Base-by-base conservation (phyloP, 2,329 filamentous ascomycete species). In the Boeremia lycopersici region DNA sequence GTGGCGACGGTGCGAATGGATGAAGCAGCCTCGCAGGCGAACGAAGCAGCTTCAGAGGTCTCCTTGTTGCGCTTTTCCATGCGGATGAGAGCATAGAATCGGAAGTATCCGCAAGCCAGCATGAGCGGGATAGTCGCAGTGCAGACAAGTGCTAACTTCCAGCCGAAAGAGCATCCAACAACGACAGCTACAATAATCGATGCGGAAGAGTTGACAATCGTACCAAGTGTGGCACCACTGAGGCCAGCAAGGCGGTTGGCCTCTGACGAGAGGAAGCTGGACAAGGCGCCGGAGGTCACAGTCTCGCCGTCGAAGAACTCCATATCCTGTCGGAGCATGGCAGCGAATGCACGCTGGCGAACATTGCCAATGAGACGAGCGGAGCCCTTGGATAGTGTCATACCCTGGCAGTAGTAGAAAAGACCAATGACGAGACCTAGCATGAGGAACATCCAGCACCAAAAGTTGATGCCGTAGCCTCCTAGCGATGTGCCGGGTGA, bases 1-100 rank as follows among this genome's bases (percentile, higher is more conserved):
- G 91, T 89, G 4, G 93, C 93, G n/a, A 98, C 93, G 4, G 95
- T 98, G 48, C 93, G 89, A 64, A 98, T 97, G 5, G 93, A 90
- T 1, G 90, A 93, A 23, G 95, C 96, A 38, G 93, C 93, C 74
- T 99, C 95, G 50, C 93, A 96, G 9, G 95, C 95, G 72, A 90
- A 98, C 45, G 88, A 89, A 6, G 93, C 93, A 48, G 92, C 96
- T 31, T 84, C 82, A 84, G 72, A 71, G 88, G 86, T 71, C 96
- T 97, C 2, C 90, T 91, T 62, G 79, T 81, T 81, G 91, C 96
- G 4, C 90, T 88, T 49, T 87, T 88, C 33, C 82, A 82, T 77
- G 90, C 89, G 79, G 91, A 96, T 61, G 86, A 93, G 91, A 0
- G 95, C 87, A 76, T 86, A 92, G 78, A 97, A 96, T 4, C 92